These are phyloP conservation scores for Barnettozyma pratensis DNA, from an alignment of 805 yeast genomes.

Conservation along the genomic window DNA sequence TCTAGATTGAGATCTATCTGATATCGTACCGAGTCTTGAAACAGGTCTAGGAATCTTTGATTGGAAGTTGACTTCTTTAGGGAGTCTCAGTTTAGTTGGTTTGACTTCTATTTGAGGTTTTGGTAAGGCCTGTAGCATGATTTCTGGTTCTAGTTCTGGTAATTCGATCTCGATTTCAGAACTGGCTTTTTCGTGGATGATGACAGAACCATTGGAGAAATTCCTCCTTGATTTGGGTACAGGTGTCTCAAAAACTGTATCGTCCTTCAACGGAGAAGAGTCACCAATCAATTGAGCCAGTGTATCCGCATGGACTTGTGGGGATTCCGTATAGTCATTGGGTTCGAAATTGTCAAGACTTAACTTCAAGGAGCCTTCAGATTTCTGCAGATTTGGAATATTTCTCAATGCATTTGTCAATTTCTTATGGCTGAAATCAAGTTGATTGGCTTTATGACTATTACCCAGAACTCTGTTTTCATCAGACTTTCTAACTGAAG, in stretches of 20 bases:
- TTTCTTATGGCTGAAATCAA: slow-evolving; percentile 4
- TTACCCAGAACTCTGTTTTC: slow-evolving; percentile 12
- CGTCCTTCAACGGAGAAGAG: background rate
- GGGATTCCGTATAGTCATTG: background rate
- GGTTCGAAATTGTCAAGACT: background rate
- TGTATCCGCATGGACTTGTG: slow-evolving; percentile 7
- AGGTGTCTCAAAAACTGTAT: slow-evolving; percentile 15
- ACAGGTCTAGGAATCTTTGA: slow-evolving; percentile 23
- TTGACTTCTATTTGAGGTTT: background rate
- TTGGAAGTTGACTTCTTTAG: slow-evolving; percentile 1
- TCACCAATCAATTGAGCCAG: slow-evolving; percentile 9
- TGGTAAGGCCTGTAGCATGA: background rate
- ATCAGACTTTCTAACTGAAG: slow-evolving; percentile 22
- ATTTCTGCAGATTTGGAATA: slow-evolving; percentile 16
- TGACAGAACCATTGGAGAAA: slow-evolving; percentile 5
- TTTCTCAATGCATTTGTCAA: slow-evolving; percentile 8
- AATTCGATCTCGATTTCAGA: background rate
- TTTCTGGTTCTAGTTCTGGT: background rate
- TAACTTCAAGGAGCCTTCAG: background rate
- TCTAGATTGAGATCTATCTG: slow-evolving; percentile 12
- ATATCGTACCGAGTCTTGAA: slow-evolving; percentile 11
- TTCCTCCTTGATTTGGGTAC: slow-evolving; percentile 11
- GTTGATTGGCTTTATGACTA: slow-evolving; percentile 11
- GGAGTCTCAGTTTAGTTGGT: background rate
- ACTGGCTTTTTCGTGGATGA: background rate